Conservation (phyloP, 495 filamentous ascomycete genomes). For the Chaetomidium leptoderma region DNA sequence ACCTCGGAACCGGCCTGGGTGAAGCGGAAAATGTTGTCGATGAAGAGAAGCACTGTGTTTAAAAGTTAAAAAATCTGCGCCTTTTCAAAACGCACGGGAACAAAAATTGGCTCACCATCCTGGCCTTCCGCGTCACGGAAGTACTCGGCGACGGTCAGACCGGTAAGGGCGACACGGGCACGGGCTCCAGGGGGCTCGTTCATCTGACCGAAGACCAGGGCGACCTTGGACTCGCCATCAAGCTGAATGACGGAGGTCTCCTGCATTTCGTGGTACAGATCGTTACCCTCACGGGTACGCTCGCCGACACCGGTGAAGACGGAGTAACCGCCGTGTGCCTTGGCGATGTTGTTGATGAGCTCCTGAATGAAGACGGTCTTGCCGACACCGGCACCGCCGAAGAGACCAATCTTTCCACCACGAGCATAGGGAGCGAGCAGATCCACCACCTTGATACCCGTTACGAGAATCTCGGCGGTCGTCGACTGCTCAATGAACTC, state of each 20-base stretch:
- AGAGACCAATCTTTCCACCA: constrained; percentile 99
- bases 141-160: constrained; percentile 83
- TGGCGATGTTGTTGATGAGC: constrained; percentile 99
- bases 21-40: constrained; percentile 99
- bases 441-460: constrained; percentile 99
- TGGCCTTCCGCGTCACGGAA: constrained; percentile 98
- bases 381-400: constrained; percentile 99
- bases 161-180: constrained; percentile 99
- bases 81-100: not conserved
- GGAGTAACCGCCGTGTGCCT: constrained; percentile 99
- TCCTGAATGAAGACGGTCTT: constrained; percentile 99
- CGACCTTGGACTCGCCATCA: constrained; percentile 98
- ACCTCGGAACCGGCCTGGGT: constrained; percentile 99
- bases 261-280: constrained; percentile 99
- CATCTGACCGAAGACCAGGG: constrained; percentile 99
- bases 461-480: constrained; percentile 90
- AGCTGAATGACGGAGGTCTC: constrained; percentile 99
- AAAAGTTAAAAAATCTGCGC: not conserved
- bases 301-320: constrained; percentile 99
- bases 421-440: constrained; percentile 97
- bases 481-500: constrained; percentile 92
- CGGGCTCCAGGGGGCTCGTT: constrained; percentile 99
- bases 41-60: constrained; percentile 81
- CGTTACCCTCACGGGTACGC: constrained; percentile 99
- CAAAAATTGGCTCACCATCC: constrained; percentile 59